These are phyloP conservation scores for Leccinum rimulosum DNA, from an alignment of 768 basidiomycete genomes.

Conservation along the genomic window DNA sequence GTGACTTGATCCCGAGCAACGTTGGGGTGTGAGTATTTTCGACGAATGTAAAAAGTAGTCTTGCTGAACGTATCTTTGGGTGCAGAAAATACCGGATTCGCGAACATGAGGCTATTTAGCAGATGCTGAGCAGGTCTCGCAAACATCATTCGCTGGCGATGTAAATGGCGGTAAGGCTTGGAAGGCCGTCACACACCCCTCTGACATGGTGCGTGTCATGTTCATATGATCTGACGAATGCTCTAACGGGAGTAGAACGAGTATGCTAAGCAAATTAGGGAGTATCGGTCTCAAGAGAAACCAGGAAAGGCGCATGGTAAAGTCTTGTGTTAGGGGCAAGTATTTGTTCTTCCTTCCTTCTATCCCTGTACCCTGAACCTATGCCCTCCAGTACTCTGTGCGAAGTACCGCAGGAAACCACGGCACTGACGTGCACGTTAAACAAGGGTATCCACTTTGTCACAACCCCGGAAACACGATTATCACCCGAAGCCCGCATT, in stretches of 20 bases:
- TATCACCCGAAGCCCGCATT: constrained; percentile 59
- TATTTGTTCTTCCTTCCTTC: background rate
- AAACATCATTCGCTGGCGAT: constrained; percentile 75
- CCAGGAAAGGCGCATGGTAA: constrained; percentile 84
- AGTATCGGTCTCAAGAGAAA: constrained; percentile 74
- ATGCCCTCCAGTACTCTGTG: constrained; percentile 58
- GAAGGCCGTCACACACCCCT: constrained; percentile 83
- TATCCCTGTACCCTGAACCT: background rate
- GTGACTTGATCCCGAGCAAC: constrained; percentile 45
- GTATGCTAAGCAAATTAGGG: constrained; percentile 86
- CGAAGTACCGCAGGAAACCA: constrained; percentile 76
- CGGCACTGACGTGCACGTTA: constrained; percentile 78
- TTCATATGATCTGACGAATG: background rate
- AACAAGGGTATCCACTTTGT: constrained; percentile 98
- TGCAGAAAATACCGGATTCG: constrained; percentile 80
- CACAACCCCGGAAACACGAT: constrained; percentile 75
- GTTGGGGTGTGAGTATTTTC: constrained; percentile 22
- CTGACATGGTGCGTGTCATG: constrained; percentile 76
- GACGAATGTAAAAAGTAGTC: background rate
- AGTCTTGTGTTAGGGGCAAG: constrained; percentile 87
- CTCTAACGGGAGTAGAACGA: constrained; percentile 64
- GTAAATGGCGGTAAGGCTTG: constrained; percentile 80
- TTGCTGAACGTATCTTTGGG: constrained; percentile 6
- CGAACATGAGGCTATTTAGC: constrained; percentile 76
- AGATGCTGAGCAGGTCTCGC: constrained; percentile 67